Percentiles rank a stretch among this genome's conserved stretches.
Evolutionary conservation across 1,284 basidiomycete species (phyloP).

Genomic region (Sporisorium iseilematis-ciliati): DNA sequence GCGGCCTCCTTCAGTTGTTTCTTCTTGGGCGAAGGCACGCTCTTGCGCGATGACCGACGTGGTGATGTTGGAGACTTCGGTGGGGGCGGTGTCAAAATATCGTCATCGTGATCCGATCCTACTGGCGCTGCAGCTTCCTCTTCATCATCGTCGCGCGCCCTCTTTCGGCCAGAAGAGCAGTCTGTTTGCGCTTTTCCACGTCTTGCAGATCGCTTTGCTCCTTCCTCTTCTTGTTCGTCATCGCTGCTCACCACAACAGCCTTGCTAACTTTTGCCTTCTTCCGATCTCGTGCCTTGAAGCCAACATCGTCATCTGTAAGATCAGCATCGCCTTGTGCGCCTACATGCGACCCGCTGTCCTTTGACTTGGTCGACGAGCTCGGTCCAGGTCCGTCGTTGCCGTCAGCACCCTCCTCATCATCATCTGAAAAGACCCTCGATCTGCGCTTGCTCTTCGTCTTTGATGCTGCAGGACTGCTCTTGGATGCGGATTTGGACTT

Average conservation of each 20-base stretch:
- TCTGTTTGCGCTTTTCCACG: neutral
- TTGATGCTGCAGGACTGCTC: constrained; percentile 1
- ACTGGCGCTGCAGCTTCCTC: neutral
- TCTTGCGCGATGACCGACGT: constrained; percentile 21
- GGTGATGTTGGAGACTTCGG: constrained; percentile 17
- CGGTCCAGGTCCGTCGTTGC: neutral
- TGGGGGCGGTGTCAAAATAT: constrained; percentile 30
- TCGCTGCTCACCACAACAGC: constrained; percentile 9
- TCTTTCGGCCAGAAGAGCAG: neutral
- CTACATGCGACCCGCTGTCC: neutral
- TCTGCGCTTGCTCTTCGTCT: constrained; percentile 16
- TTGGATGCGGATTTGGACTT: constrained; percentile 16
- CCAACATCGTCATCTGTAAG: constrained; percentile 38
- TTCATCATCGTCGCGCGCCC: constrained; percentile 4
- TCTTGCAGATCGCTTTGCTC: neutral
- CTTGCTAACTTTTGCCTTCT: constrained; percentile 18
- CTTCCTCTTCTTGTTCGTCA: constrained; percentile 3
- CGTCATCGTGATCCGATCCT: constrained; percentile 9
- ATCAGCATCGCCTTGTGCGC: constrained; percentile 15
- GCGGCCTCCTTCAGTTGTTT: constrained; percentile 10
- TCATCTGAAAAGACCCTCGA: constrained; percentile 33
- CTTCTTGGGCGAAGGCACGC: constrained; percentile 32
- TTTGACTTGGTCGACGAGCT: constrained; percentile 14
- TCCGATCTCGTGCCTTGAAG: constrained; percentile 23
- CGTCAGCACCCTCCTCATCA: constrained; percentile 17